These are phyloP conservation scores for Heterobasidion parviporum DNA, from an alignment of 1,284 basidiomycete species.

Conservation along the genomic window DNA sequence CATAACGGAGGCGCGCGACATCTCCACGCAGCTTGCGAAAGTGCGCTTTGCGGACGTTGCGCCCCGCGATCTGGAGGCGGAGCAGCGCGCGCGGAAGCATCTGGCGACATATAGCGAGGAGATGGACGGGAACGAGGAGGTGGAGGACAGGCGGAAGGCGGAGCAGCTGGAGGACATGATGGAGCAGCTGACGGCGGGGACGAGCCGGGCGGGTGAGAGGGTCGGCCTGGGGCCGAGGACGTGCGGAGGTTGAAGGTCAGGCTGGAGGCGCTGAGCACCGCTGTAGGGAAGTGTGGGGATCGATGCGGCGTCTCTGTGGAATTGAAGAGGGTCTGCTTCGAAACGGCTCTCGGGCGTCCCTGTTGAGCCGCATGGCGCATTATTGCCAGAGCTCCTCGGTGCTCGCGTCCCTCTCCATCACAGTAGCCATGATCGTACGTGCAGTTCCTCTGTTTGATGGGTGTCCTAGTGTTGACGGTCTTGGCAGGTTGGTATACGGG, in stretches of 20 bases:
- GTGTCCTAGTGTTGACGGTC: too few relatives aligned
- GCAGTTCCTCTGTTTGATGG: too few relatives aligned
- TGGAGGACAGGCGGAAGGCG: slow-evolving; percentile 37
- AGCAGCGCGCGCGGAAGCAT: slow-evolving; percentile 62
- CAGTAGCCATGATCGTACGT: too few relatives aligned
- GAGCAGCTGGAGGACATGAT: slow-evolving; percentile 53
- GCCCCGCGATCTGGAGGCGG: slow-evolving; percentile 64
- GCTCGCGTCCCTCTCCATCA: too few relatives aligned
- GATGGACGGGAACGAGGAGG: slow-evolving; percentile 31
- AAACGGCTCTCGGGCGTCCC: too few relatives aligned
- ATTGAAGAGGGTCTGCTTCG: background rate
- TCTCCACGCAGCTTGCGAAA: slow-evolving; percentile 43
- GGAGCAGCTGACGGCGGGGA: slow-evolving; percentile 30
- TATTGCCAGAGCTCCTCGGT: too few relatives aligned
- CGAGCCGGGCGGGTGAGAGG: slow-evolving; percentile 6
- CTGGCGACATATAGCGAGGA: slow-evolving; percentile 27
- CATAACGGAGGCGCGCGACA: slow-evolving; percentile 35
- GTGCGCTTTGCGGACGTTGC: slow-evolving; percentile 60
- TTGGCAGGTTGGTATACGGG: too few relatives aligned
- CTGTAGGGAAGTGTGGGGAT: slow-evolving; percentile 31
- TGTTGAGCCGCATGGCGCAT: too few relatives aligned
- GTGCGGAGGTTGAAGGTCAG: slow-evolving; percentile 32
- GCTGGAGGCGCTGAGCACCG: slow-evolving; percentile 25
- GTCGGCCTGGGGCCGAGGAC: slow-evolving; percentile 35
- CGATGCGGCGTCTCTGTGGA: slow-evolving; percentile 17